Conservation (phyloP, 2,329 filamentous ascomycete species). For the Sporothrix inflata region DNA sequence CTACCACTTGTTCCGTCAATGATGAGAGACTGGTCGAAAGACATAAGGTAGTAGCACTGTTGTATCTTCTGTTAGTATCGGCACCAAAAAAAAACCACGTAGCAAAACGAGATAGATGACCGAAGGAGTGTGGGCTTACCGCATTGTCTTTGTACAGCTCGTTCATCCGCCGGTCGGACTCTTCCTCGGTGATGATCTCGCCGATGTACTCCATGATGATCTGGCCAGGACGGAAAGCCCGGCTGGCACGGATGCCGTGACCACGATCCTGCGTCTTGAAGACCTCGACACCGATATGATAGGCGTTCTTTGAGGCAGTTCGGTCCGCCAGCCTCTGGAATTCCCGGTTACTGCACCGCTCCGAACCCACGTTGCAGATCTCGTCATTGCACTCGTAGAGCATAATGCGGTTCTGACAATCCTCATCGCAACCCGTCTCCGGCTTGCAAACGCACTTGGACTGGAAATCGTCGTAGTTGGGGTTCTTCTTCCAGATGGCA, state of each 20-base stretch:
- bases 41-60: conserved; percentile 97
- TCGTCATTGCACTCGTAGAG: conserved; percentile 92
- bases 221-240: conserved; percentile 83
- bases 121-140: conserved; percentile 54
- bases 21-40: conserved; percentile 97
- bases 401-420: conserved; percentile 95
- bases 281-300: conserved; percentile 91
- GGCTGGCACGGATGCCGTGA: conserved; percentile 87
- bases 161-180: conserved; percentile 92
- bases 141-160: conserved; percentile 92
- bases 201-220: conserved; percentile 99
- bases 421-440: conserved; percentile 81
- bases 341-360: conserved; percentile 79
- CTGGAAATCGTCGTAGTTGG: conserved; percentile 72
- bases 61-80: conserved; percentile 22
- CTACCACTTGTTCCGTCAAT: conserved; percentile 96
- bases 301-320: conserved; percentile 67
- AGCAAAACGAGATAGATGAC: background rate
- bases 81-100: too few relatives aligned
- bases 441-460: conserved; percentile 77
- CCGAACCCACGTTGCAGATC: conserved; percentile 81
- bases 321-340: conserved; percentile 80
- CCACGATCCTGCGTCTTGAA: conserved; percentile 87
- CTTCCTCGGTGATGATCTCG: conserved; percentile 93
- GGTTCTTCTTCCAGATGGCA: conserved; percentile 78